These are phyloP conservation scores for Solanum paucissectum DNA, from an alignment of 257 asterid genomes.

Conservation along the genomic window DNA sequence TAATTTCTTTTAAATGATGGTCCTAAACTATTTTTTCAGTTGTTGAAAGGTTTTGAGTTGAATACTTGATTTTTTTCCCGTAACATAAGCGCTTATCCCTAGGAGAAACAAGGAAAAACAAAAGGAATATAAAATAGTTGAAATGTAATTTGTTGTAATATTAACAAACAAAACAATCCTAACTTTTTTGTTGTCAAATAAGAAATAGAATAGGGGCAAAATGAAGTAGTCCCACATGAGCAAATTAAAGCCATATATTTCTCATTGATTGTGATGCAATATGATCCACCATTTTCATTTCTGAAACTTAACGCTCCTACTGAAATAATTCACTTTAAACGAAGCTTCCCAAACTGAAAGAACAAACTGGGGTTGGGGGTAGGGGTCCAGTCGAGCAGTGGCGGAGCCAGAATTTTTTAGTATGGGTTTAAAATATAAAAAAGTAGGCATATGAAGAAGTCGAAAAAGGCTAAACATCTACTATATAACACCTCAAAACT, in stretches of 20 bases:
- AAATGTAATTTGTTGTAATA: neutral
- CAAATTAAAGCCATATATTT: neutral
- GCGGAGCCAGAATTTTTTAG: neutral
- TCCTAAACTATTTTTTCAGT: neutral
- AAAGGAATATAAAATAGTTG: neutral
- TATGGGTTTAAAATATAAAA: neutral
- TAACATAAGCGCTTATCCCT: neutral
- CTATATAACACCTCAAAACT: neutral
- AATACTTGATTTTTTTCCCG: neutral
- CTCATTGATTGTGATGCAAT: neutral
- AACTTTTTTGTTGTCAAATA: neutral
- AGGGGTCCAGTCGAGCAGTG: neutral
- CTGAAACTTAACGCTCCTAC: neutral
- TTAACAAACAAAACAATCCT: neutral
- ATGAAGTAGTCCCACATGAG: neutral
- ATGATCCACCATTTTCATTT: constrained; percentile 1
- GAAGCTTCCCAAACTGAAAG: neutral
- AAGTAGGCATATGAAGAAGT: neutral
- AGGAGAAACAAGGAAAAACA: neutral
- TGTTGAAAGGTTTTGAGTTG: neutral
- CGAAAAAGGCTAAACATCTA: neutral
- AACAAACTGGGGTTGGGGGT: neutral
- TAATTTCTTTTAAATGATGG: neutral
- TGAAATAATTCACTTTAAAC: neutral
- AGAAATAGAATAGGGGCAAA: neutral